A percentile compares a stretch with the other conserved stretches of the same genome.
phyloP scores from a whole-genome alignment of 805 yeast species.

The Kazachstania bromeliacearum region DNA sequence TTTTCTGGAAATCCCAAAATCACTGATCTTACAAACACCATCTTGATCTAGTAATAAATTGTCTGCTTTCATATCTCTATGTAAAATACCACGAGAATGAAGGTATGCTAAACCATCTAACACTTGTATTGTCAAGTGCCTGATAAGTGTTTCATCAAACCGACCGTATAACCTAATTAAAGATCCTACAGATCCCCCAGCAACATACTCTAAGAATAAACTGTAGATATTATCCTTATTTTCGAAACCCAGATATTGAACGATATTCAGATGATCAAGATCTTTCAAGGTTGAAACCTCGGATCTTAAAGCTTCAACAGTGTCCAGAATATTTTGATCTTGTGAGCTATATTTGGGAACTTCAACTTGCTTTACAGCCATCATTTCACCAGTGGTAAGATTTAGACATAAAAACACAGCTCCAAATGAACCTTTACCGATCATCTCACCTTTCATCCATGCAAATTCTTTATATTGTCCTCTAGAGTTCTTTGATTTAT shows the following conservation, averaged over 20 bases:
- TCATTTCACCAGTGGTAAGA: conserved; percentile 95
- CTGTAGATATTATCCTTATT: conserved; percentile 63
- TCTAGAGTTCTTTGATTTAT: conserved; percentile 51
- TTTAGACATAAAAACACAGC: conserved; percentile 85
- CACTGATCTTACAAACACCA: conserved; percentile 91
- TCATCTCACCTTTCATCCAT: conserved; percentile 95
- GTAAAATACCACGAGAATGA: conserved; percentile 79
- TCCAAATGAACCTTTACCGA: conserved; percentile 96
- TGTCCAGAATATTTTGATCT: conserved; percentile 43
- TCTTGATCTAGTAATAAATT: conserved; percentile 79
- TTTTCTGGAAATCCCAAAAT: conserved; percentile 89
- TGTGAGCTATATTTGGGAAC: conserved; percentile 40
- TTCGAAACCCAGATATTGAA: conserved; percentile 93
- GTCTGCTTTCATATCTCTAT: conserved; percentile 94
- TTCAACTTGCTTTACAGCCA: conserved; percentile 93
- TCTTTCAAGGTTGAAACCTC: conserved; percentile 94
- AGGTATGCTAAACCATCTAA: conserved; percentile 78
- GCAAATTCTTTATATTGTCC: conserved; percentile 80
- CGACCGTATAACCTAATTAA: conserved; percentile 74
- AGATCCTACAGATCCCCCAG: conserved; percentile 94
- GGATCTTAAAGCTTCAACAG: conserved; percentile 71
- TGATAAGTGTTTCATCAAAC: conserved; percentile 69
- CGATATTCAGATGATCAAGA: conserved; percentile 87
- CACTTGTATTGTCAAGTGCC: conserved; percentile 69
- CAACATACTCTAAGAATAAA: conserved; percentile 87